Evolutionary conservation across 1,139 yeast genomes (phyloP).

Genomic region (Hyphopichia fennica): DNA sequence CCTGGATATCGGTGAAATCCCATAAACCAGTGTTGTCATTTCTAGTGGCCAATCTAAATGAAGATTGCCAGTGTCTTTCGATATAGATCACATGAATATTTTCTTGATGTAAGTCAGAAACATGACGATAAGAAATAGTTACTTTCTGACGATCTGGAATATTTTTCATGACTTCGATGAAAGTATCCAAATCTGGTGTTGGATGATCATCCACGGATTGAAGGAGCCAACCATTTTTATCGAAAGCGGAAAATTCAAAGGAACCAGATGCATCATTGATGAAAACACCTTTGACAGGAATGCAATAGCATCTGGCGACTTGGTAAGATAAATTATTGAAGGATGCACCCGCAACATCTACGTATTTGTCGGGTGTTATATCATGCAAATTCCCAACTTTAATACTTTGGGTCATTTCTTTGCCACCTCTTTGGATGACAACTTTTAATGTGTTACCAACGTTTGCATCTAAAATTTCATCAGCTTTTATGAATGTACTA

Average conservation of each 20-base stretch:
- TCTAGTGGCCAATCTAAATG: constrained; percentile 71
- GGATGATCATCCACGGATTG: constrained; percentile 76
- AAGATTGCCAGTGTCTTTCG: constrained; percentile 83
- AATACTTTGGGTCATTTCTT: constrained; percentile 50
- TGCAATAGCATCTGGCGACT: constrained; percentile 79
- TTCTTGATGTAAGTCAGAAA: constrained; percentile 77
- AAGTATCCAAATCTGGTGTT: constrained; percentile 69
- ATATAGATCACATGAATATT: constrained; percentile 62
- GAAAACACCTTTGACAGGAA: constrained; percentile 83
- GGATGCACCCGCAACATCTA: constrained; percentile 83
- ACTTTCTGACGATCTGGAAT: constrained; percentile 80
- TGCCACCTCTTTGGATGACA: constrained; percentile 73
- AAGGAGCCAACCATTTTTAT: constrained; percentile 67
- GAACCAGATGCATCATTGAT: constrained; percentile 79
- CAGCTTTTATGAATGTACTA: constrained; percentile 76
- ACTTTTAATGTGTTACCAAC: constrained; percentile 63
- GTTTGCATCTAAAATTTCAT: constrained; percentile 73
- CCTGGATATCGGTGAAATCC: constrained; percentile 76
- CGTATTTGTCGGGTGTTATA: constrained; percentile 79
- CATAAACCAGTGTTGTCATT: constrained; percentile 84
- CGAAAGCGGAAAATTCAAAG: constrained; percentile 61
- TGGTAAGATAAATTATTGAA: constrained; percentile 87
- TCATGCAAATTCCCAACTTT: constrained; percentile 73
- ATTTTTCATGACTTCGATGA: constrained; percentile 72
- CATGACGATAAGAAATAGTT: constrained; percentile 71